These are phyloP conservation scores for Termitomyces titanicus DNA, from an alignment of 768 basidiomycete genomes.

Conservation along the genomic window DNA sequence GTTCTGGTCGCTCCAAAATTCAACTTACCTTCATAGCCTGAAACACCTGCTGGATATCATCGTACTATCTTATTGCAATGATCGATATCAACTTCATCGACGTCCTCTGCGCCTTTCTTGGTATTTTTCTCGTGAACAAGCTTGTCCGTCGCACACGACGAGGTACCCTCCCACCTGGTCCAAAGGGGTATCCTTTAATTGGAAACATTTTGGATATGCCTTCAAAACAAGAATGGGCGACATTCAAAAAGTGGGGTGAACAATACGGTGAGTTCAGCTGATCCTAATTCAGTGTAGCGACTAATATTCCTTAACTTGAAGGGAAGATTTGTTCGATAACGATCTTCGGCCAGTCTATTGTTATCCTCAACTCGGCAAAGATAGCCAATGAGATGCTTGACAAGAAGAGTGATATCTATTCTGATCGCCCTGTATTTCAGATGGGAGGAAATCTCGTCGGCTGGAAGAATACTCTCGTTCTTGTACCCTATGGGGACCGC, in stretches of 20 bases:
- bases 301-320: constrained; percentile 16
- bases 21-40: no score
- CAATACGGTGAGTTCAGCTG: constrained; percentile 37
- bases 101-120: constrained; percentile 27
- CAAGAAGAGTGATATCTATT: constrained; percentile 62
- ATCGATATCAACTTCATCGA: constrained; percentile 24
- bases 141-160: constrained; percentile 20
- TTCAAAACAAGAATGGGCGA: constrained; percentile 43
- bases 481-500: constrained; percentile 51
- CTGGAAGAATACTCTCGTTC: constrained; percentile 52
- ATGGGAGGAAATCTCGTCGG: constrained; percentile 54
- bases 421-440: constrained; percentile 55
- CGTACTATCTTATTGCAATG: not conserved
- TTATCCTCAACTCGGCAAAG: constrained; percentile 50
- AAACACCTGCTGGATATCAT: no score
- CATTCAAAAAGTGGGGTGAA: constrained; percentile 49
- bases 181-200: constrained; percentile 46
- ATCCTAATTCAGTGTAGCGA: not conserved
- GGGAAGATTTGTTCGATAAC: constrained; percentile 61
- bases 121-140: constrained; percentile 30
- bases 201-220: constrained; percentile 56
- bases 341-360: constrained; percentile 54
- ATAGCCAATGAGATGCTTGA: constrained; percentile 55
- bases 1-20: no score
- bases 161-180: constrained; percentile 43